These are phyloP conservation scores for Solanum medicagineum DNA, from an alignment of 257 asterid genomes.

Conservation along the genomic window DNA sequence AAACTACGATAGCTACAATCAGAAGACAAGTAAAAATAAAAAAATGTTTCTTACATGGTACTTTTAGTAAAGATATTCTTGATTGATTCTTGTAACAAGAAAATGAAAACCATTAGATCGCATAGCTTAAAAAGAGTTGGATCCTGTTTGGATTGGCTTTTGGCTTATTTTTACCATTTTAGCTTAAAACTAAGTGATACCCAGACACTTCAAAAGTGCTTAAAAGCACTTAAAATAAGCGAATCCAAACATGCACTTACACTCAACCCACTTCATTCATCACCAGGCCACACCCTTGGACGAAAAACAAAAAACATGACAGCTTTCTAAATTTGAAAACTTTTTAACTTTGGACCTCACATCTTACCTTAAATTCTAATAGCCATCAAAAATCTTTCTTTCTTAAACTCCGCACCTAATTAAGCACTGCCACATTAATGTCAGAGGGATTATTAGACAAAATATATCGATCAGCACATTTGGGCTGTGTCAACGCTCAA, in stretches of 20 bases:
- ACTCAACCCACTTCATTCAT: not conserved
- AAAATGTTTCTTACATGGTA: not conserved
- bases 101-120: not conserved
- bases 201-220: no score
- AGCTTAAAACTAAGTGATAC: no score
- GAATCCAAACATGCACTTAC: no score
- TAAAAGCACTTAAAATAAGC: no score
- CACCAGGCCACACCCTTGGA: not conserved
- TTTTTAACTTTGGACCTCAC: not conserved
- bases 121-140: not conserved
- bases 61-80: not conserved
- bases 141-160: no score
- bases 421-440: not conserved
- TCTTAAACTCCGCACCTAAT: not conserved
- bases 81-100: not conserved
- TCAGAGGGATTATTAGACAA: not conserved
- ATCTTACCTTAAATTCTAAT: not conserved
- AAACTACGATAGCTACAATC: slow-evolving; percentile 24
- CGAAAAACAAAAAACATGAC: not conserved
- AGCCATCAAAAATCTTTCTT: not conserved
- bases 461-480: not conserved
- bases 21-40: not conserved
- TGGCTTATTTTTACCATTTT: no score
- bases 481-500: not conserved
- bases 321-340: not conserved